Base-by-base conservation (phyloP, 2,329 filamentous ascomycete genomes). In the Talaromyces albobiverticillius region DNA sequence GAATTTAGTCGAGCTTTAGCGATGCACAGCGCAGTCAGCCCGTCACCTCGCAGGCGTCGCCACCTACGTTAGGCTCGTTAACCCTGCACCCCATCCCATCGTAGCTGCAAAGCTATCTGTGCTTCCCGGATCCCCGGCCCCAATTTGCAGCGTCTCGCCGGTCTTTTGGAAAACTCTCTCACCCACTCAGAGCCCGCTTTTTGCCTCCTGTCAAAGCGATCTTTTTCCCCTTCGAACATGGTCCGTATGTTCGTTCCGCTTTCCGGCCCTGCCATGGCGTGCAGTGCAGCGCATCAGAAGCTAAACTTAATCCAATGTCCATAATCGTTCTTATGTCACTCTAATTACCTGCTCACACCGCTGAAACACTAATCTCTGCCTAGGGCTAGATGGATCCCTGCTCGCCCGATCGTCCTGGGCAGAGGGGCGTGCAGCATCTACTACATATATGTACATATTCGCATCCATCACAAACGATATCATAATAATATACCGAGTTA, bases 81-180 rank as follows among this genome's bases (percentile, higher is more conserved):
- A 29, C 13, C 14, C 18, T 40, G 36, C 18, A n/a, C 18, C 36
- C 36, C 14, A 40, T 20, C 36, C 4, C 14, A 23, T 40, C 26
- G 25, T 54, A 38, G 46, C 29, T 41, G 26, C 26, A 34, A 54
- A 49, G 45, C 38, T 43, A 54, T 36, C 40, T 45, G 32, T 34
- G 13, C 53, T 51, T 55, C 34, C 53, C 31, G 53, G 49, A 23
- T 51, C 48, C 53, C 53, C 53, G 46, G 53, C 47, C 47, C 47
- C 53, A 47, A 26, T 29, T 46, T 48, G 32, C 32, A 36, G 5
- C 26, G 5, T 29, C 26, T 29, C 5, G 26, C 26, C 26, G 26
- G 26, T 10, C 10, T 29, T 29, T 29, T 5, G 26, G 26, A 29
- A 29, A 34, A 32, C 26, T 32, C 43, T 32, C 43, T 16, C 14